Base-by-base conservation (phyloP, 2,329 filamentous ascomycete species). In the Aspergillus novoparasiticus region DNA sequence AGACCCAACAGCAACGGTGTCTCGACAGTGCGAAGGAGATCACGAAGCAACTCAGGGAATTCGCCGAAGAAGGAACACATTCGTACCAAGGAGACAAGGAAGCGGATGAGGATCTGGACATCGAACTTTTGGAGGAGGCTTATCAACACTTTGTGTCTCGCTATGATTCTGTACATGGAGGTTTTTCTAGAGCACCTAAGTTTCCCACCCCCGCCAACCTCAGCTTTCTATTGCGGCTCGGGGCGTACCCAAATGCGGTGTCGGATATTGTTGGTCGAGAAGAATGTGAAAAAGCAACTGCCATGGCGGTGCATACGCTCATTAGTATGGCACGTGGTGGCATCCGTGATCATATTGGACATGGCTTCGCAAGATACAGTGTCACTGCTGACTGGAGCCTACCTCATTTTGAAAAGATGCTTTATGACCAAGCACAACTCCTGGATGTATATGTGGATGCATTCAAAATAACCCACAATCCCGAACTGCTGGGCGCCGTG, bases 371-470 rank as follows among this genome's bases (percentile, higher is more conserved):
- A 43, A 87, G 94, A 58, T 97, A 96, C 75, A 96, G 93, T 16
- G 90, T 96, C 9, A 98, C 94, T 0, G 83, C 88, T 16, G 92
- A 98, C 78, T 99, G 95, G 95, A 92, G 90, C 66, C 82, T 98
- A 54, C 95, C 95, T 12, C 94, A 97, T 76, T 99, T 98, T 71
- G 95, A 99, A 81, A 98, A 98, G 82, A 93, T 98, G 86, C 86
- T 97, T 11, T 93, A 93, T 60, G 95, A 98, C 73, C 96, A 99
- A 72, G 90, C 92, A 0, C 90, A 97, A 69, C 84, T 98, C 1
- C 81, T 99, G 2, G 86, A 89, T 28, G 84, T 95, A 8, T 98
- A 95, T 71, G 84, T 96, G 8, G 93, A 97, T 72, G 94, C 92
- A 0, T 98, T 94, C 83, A 84, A 92, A 16, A 79, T 89, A 30